Evolutionary conservation across 2,329 filamentous ascomycete species (phyloP), one percentile per base, ranked within the genome.

Genomic region (Pseudocercospora eumusae): DNA sequence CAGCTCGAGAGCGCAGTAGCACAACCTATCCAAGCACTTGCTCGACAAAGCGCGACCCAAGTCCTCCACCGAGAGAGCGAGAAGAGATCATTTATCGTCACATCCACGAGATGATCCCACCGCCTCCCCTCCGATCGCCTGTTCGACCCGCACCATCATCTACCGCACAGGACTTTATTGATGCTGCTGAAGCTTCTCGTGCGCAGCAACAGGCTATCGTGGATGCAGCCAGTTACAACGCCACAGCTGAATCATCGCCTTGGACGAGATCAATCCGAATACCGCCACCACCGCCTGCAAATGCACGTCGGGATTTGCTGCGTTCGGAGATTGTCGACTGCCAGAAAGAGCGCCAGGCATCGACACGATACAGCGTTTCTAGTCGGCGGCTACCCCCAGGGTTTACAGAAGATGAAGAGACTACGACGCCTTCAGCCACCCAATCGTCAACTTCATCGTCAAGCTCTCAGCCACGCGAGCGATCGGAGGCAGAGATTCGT

Each of bases 401-500:
- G 20, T 47, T 25, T 13, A 21, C 44, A 18, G 21, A 21, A 25
- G 44, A 20, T 47, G 21, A 10, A 8, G 20, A 25, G 21, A 25
- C 18, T 47, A 25, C 2, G 44, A 23, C 8, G 3, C 15, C 44
- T 11, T 15, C 21, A 23, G 18, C 18, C 9, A 21, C 44, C 7
- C 18, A 13, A 23, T 21, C 44, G 10, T 10, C 44, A 7, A 47
- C 21, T 47, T 47, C 44, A 11, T 21, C 44, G 23, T 11, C 44
- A 47, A 20, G 18, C 3, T 36, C 25, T 33, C 56, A 27, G 10
- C 18, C 25, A 58, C 31, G 56, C 15, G 23, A 54, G 18, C n/a
- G 53, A 18, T 25, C 60, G 5, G 64, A 69, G 36, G 50, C 56
- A 5, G 69, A 74, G 28, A 70, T 75, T 28, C 67, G 73, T 2